A percentile compares a stretch with the other conserved stretches of the same genome.
phyloP scores from a whole-genome alignment of 495 filamentous ascomycete genomes.

The Talaromyces ruber region DNA sequence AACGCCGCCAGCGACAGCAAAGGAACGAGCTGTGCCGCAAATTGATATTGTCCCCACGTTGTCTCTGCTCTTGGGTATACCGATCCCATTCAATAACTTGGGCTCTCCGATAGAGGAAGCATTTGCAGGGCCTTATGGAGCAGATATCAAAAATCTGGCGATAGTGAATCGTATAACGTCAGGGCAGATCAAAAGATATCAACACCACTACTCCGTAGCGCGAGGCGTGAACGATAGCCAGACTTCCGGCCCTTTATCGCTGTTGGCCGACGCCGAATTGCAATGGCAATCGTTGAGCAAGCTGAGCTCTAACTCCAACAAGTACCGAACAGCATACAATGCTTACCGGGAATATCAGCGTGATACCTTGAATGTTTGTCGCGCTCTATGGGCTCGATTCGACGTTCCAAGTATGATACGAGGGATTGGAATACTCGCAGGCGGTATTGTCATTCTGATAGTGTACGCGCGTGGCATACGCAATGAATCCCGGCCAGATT shows the following conservation, averaged over 20 bases:
- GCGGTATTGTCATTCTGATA: constrained; percentile 55
- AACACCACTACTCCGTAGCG: constrained; percentile 53
- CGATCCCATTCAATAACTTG: constrained; percentile 97
- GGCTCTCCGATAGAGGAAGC: constrained; percentile 90
- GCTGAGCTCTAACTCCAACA: constrained; percentile 25
- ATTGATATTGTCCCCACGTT: constrained; percentile 94
- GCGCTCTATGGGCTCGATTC: constrained; percentile 82
- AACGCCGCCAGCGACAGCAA: constrained; percentile 63
- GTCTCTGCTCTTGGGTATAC: constrained; percentile 76
- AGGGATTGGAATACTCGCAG: constrained; percentile 63
- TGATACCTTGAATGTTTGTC: constrained; percentile 72
- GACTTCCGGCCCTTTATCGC: constrained; percentile 41
- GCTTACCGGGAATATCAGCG: constrained; percentile 66
- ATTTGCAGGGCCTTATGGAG: constrained; percentile 61
- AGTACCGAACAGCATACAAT: constrained; percentile 37
- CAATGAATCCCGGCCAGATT: constrained; percentile 41
- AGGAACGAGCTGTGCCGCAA: constrained; percentile 76
- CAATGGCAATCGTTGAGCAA: constrained; percentile 33
- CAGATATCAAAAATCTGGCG: constrained; percentile 66
- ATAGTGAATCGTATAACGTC: constrained; percentile 66
- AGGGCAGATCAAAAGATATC: constrained; percentile 85
- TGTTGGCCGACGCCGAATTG: constrained; percentile 50
- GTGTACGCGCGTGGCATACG: constrained; percentile 59
- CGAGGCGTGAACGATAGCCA: constrained; percentile 54
- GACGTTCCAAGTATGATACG: constrained; percentile 75